Conservation (phyloP, 2,329 filamentous ascomycete genomes). For the Aspergillus floridensis region DNA sequence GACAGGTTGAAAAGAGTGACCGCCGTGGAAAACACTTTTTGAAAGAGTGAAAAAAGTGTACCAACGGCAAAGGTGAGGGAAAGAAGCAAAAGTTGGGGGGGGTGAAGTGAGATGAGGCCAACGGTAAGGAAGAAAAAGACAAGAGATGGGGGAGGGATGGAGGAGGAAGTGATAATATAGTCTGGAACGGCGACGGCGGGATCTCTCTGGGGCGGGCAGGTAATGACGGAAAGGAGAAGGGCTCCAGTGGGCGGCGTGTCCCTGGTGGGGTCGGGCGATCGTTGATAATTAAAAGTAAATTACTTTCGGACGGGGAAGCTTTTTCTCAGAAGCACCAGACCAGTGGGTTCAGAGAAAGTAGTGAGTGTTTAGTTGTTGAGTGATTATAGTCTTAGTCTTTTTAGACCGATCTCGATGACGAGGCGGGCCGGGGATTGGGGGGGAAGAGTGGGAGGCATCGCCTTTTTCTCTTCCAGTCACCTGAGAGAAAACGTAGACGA, state of each 20-base stretch:
- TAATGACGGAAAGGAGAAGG: constrained; percentile 17
- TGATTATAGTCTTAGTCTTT: neutral
- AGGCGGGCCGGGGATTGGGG: neutral
- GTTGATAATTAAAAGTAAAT: constrained; percentile 20
- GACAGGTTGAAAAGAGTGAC: constrained; percentile 33
- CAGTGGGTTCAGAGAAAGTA: neutral
- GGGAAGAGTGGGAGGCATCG: neutral
- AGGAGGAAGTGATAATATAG: constrained; percentile 18
- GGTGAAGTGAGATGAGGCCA: constrained; percentile 14
- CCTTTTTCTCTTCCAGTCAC: constrained; percentile 1
- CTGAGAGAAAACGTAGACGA: neutral
- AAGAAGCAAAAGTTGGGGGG: constrained; percentile 10
- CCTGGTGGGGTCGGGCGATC: constrained; percentile 22
- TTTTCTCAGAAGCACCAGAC: constrained; percentile 1
- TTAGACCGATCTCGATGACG: constrained; percentile 5
- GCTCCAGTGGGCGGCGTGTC: constrained; percentile 9
- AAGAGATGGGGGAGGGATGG: constrained; percentile 15
- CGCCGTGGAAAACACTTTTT: constrained; percentile 30
- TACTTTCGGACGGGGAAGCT: constrained; percentile 10
- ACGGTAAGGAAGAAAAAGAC: constrained; percentile 16
- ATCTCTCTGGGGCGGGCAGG: neutral
- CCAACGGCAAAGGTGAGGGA: constrained; percentile 17
- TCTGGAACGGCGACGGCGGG: constrained; percentile 5
- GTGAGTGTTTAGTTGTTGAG: neutral
- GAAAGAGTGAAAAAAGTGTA: constrained; percentile 32